Evolutionary conservation across 441 rosid species (phyloP), one percentile per base, ranked within the genome.

Genomic region (Erodium chrysanthum): DNA sequence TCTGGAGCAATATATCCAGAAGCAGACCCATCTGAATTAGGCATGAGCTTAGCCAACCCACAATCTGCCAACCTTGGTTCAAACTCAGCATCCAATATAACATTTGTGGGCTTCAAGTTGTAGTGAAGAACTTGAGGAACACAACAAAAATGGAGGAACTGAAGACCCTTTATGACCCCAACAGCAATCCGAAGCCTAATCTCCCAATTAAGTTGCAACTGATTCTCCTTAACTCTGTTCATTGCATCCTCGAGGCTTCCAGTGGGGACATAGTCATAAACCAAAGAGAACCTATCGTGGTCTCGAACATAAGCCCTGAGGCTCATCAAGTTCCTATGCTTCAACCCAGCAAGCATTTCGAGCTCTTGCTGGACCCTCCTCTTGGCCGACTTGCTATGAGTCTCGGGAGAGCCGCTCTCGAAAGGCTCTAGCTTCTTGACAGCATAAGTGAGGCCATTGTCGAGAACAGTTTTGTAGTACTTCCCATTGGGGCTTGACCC

Each of bases 171-270:
- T 63, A 91, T 88, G 48, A 94, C 76, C 54, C 96, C 98, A 72
- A 89, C 92, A 0, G 93, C 97, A 71, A 89, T 77, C 78, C 90
- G 79, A 20, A 88, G 93, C 79, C 97, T 77, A 66, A 84, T 79
- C 68, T 94, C 96, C 97, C 98, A 91, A 56, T 82, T 75, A 17
- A 91, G 88, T 79, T 87, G 86, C 73, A 85, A 70, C 66, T 88
- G 77, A 70, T 82, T 83, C 37, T 79, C 85, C 71, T 89, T 85
- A 40, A 88, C 85, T 66, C 87, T 79, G 69, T 73, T 75, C 97
- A 94, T 87, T 64, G 83, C 84, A 82, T 94, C 96, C 74, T 86
- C 94, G 2, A 94, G 90, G 75, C 91, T 89, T 73, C 98, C 96
- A 15, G 68, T 84, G 0, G 88, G 81, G 77, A 87, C 76, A 74